These are phyloP conservation scores for Aspergillus eucalypticola DNA, from an alignment of 2,329 filamentous ascomycete species.

Conservation along the genomic window DNA sequence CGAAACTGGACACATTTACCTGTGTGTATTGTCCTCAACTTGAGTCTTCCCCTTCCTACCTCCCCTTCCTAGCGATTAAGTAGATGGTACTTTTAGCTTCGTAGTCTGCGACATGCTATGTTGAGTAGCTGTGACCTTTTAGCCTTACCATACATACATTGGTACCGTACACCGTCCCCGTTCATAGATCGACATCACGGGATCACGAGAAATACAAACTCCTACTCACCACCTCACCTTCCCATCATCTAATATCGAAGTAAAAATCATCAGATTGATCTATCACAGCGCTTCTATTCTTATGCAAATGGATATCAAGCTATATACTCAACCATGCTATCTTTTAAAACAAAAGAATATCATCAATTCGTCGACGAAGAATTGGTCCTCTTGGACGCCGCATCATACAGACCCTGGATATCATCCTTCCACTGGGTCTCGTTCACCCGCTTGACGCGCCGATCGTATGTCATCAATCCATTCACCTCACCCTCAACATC, in stretches of 20 bases:
- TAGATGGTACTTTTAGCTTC: no score
- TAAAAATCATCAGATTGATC: neutral
- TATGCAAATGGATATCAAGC: neutral
- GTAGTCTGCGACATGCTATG: neutral
- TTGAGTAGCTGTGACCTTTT: neutral
- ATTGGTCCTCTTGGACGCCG: slow-evolving; percentile 41
- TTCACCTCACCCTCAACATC: slow-evolving; percentile 76
- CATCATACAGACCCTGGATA: slow-evolving; percentile 61
- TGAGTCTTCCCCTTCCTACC: no score
- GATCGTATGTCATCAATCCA: slow-evolving; percentile 69
- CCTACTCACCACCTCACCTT: neutral
- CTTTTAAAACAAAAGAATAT: neutral
- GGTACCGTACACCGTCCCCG: neutral
- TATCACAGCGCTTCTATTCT: neutral
- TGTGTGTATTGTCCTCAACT: no score
- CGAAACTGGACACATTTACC: no score
- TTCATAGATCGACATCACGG: neutral
- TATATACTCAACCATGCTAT: neutral
- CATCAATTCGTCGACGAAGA: slow-evolving; percentile 5
- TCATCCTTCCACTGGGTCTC: slow-evolving; percentile 60
- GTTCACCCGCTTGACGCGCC: slow-evolving; percentile 58
- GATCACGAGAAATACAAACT: neutral
- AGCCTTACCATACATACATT: neutral
- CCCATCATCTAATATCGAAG: neutral
- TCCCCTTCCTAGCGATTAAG: no score